Evolutionary conservation across 2,329 filamentous ascomycete genomes (phyloP), one percentile per base, ranked within the genome.

Genomic region (Exophiala lecanii-corni): DNA sequence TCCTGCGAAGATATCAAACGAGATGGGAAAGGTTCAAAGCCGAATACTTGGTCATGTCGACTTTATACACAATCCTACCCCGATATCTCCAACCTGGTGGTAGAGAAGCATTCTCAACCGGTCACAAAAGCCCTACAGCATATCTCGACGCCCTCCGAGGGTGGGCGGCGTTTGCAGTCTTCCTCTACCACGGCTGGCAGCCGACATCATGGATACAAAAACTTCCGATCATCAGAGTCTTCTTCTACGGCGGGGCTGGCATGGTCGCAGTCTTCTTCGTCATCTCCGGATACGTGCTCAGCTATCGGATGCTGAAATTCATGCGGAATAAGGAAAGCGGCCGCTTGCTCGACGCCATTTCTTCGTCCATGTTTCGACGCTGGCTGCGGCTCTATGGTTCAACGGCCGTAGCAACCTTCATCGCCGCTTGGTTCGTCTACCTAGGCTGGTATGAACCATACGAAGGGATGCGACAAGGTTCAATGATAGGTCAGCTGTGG

Each of bases 271-370:
- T 72, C 20, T 73, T 73, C 58, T 73, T 73, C 53, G 63, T 73
- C 34, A 64, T 73, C 20, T 72, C 68, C 6, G 70, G 69, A 34
- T 72, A 71, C 45, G 68, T 70, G 19, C 60, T 72, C 26, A 70
- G 68, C 16, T 64, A 65, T 42, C 64, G 63, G 38, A 62, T 64
- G 6, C 49, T 68, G 32, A 67, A 62, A 47, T 55, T 61, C 21
- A 64, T 49, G 51, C 60, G 36, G 55, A 62, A 17, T 65, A 59
- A 53, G 61, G 62, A 39, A 58, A 63, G 44, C 61, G 61, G 2
- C 62, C 66, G 41, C 56, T 57, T 19, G 20, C 41, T 47, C 18
- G 41, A 45, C 33, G 54, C 57, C 5, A 49, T 71, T 9, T 61
- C 66, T 13, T 69, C 68, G 2, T 64, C 65, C 1, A 65, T 65